Percentiles rank a stretch among this genome's conserved stretches.
Conservation (phyloP, 495 filamentous ascomycete genomes). For the Opeltia flavorubescens region DNA sequence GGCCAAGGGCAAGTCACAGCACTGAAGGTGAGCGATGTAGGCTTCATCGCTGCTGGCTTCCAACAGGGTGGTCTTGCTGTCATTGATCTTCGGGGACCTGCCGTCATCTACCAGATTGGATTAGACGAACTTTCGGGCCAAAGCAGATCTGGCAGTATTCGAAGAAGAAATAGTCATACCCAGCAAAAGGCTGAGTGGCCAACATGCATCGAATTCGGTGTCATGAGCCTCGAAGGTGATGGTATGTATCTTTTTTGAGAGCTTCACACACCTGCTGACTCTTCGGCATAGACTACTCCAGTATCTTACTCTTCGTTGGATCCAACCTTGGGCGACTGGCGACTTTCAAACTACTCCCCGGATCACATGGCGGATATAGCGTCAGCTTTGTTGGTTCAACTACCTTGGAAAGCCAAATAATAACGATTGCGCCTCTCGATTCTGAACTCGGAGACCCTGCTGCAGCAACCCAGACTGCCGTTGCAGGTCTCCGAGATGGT, state of each 20-base stretch:
- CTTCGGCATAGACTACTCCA: conserved; percentile 56
- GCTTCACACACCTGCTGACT: conserved; percentile 1
- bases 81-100: conserved; percentile 76
- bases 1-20: conserved; percentile 69
- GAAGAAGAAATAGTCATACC: conserved; percentile 31
- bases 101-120: conserved; percentile 63
- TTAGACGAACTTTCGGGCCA: conserved; percentile 52
- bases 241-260: conserved; percentile 23
- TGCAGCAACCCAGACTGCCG: conserved; percentile 53
- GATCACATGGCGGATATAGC: conserved; percentile 51
- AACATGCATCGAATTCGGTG: conserved; percentile 72
- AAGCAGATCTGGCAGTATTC: conserved; percentile 56
- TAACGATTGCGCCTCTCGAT: conserved; percentile 64
- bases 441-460: conserved; percentile 63
- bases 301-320: conserved; percentile 82
- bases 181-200: conserved; percentile 49
- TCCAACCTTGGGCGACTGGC: conserved; percentile 69
- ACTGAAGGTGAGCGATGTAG: conserved; percentile 73
- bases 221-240: conserved; percentile 85
- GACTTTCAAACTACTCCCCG: conserved; percentile 81
- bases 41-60: conserved; percentile 78
- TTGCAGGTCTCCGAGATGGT: conserved; percentile 59
- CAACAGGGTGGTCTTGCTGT: conserved; percentile 66
- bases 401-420: conserved; percentile 53
- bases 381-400: conserved; percentile 55